Evolutionary conservation across 2,329 filamentous ascomycete genomes (phyloP), one percentile per base, ranked within the genome.

Genomic region (Arachnomyces sp.): DNA sequence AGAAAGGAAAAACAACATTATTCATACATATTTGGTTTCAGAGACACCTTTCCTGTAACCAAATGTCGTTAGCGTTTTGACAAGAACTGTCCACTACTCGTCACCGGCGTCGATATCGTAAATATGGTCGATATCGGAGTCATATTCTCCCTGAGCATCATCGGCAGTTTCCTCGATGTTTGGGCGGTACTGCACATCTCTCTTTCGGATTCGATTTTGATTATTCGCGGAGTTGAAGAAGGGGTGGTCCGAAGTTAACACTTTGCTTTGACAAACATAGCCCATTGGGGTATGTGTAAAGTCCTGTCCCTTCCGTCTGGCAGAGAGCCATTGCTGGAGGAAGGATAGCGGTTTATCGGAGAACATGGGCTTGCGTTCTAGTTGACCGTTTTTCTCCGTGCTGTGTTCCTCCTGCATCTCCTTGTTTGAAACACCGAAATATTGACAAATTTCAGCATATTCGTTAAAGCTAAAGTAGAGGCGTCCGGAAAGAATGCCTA

Each of bases 401-500:
- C 9, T 9, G 5, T 25, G 21, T 25, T 25, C 21, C 21, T 35
- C 12, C 40, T 41, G 29, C 21, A 16, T 12, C 7, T 38, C 31
- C 7, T 36, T 28, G 28, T 31, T 31, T 25, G 21, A 25, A 25
- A 9, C 21, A 5, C 21, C 21, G 21, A 44, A 8, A 4, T 34
- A 44, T 4, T 28, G 12, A 11, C 30, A 36, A 6, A 46, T 38
- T 4, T 17, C 21, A 21, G 40, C 38, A 18, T 55, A 52, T 15
- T 54, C 51, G 1, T 44, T 33, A 18, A 45, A 56, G 0, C 51
- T 44, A 30, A 59, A 57, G 48, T 84, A 83, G 0, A 84, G 62
- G 0, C 78, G 65, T 0, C 79, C 80, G 0, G 75, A 65, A 34
- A 82, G 65, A 3, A 84, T 63, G 0, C 78, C 78, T 0, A 84